Conservation (phyloP, 2,329 filamentous ascomycete genomes). For the Aspergillus sergii region DNA sequence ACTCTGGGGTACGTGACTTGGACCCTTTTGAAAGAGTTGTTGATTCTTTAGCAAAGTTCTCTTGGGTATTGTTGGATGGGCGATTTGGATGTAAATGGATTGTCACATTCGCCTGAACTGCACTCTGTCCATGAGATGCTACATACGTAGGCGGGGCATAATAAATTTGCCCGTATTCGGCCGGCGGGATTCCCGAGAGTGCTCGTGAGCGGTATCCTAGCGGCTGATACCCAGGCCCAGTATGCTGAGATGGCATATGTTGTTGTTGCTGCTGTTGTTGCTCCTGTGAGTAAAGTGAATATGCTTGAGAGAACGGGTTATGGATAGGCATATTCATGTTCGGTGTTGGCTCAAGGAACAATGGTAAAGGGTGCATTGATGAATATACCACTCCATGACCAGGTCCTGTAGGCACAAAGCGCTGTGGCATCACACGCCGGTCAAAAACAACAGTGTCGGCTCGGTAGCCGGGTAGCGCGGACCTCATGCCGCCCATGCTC, state of each 20-base stretch:
- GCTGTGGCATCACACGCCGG: constrained; percentile 30
- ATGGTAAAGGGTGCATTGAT: constrained; percentile 30
- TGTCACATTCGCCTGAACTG: constrained; percentile 1
- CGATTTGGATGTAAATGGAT: constrained; percentile 10
- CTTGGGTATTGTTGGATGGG: constrained; percentile 10
- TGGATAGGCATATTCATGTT: constrained; percentile 27
- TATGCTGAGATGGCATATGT: constrained; percentile 2
- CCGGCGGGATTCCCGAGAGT: constrained; percentile 18
- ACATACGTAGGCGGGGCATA: constrained; percentile 29
- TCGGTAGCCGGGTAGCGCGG: constrained; percentile 31
- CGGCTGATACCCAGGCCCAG: constrained; percentile 22
- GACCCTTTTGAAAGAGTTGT: neutral
- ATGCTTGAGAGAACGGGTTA: constrained; percentile 29
- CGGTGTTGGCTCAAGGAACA: constrained; percentile 21
- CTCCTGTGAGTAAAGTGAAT: constrained; percentile 31
- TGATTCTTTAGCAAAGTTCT: neutral
- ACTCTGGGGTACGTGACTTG: neutral
- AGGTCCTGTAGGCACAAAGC: constrained; percentile 26
- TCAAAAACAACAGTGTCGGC: constrained; percentile 28
- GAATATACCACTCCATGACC: constrained; percentile 33
- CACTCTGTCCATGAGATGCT: constrained; percentile 21
- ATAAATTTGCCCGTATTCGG: constrained; percentile 28
- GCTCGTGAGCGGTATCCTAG: constrained; percentile 23
- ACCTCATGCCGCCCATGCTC: constrained; percentile 34
- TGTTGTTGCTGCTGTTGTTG: constrained; percentile 27